Evolutionary conservation across 1,139 yeast genomes (phyloP).

Genomic region (Arxiozyma slooffiae): DNA sequence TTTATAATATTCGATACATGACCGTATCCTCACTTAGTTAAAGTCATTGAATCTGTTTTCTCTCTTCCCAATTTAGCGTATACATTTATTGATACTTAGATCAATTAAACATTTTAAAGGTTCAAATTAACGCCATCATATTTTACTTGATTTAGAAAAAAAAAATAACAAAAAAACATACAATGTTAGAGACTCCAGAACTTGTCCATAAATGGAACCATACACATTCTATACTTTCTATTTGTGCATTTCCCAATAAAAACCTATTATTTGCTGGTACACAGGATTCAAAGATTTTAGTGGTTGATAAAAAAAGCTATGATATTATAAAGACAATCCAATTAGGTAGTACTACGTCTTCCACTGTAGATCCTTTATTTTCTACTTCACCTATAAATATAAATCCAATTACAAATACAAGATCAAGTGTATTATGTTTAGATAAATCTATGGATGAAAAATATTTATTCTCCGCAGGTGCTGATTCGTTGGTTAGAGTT

Average conservation of each 20-base stretch:
- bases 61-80: too few species aligned
- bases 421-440: constrained; percentile 61
- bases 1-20: too few species aligned
- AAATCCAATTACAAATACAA: constrained; percentile 38
- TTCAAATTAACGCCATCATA: too few species aligned
- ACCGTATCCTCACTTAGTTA: too few species aligned
- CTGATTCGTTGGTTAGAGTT: constrained; percentile 79
- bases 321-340: constrained; percentile 30
- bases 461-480: constrained; percentile 71
- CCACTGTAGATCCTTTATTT: background rate
- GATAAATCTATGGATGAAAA: constrained; percentile 49
- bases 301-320: constrained; percentile 60
- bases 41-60: too few species aligned
- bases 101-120: too few species aligned
- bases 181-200: constrained; percentile 9
- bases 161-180: background rate
- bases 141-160: too few species aligned
- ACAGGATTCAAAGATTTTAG: constrained; percentile 72
- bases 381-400: background rate
- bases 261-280: constrained; percentile 80
- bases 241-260: constrained; percentile 53
- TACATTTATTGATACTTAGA: too few species aligned
- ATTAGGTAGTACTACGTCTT: constrained; percentile 12
- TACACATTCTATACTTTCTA: constrained; percentile 65
- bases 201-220: constrained; percentile 70